Evolutionary conservation across 768 basidiomycete genomes (phyloP).

Genomic region (Boletus tylopilopsis): DNA sequence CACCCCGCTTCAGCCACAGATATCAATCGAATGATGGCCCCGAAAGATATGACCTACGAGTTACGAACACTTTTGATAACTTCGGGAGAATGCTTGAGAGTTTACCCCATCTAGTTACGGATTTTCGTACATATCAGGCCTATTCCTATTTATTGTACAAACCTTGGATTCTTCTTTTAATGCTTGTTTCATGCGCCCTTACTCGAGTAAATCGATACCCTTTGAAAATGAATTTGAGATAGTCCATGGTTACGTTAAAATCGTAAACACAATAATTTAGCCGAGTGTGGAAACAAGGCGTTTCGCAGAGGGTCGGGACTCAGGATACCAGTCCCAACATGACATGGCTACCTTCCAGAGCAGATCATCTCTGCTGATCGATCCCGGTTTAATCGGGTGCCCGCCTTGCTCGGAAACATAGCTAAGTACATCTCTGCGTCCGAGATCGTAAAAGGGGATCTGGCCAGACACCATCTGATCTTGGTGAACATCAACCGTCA

Average conservation of each 20-base stretch:
- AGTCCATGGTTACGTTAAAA: background rate
- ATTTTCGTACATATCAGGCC: slow-evolving; percentile 10
- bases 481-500: background rate
- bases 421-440: background rate
- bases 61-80: slow-evolving; percentile 5
- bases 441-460: slow-evolving; percentile 7
- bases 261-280: background rate
- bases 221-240: background rate
- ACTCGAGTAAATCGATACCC: slow-evolving; percentile 9
- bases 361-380: background rate
- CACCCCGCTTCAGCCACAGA: slow-evolving; percentile 52
- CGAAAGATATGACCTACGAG: background rate
- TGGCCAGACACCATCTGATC: slow-evolving; percentile 18
- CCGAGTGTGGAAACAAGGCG: background rate
- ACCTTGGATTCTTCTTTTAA: slow-evolving; percentile 16
- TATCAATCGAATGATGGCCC: slow-evolving; percentile 72
- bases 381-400: slow-evolving; percentile 7
- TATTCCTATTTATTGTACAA: slow-evolving; percentile 16
- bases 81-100: background rate
- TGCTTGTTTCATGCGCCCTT: slow-evolving; percentile 9
- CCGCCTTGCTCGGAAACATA: background rate
- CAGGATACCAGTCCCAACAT: slow-evolving; percentile 11
- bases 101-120: background rate
- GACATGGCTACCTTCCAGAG: slow-evolving; percentile 11
- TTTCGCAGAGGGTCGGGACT: slow-evolving; percentile 14